A percentile compares a stretch with the other conserved stretches of the same genome.
Evolutionary conservation across 179 eudicot genomes (phyloP).

Genomic region (Silene noctiflora): DNA sequence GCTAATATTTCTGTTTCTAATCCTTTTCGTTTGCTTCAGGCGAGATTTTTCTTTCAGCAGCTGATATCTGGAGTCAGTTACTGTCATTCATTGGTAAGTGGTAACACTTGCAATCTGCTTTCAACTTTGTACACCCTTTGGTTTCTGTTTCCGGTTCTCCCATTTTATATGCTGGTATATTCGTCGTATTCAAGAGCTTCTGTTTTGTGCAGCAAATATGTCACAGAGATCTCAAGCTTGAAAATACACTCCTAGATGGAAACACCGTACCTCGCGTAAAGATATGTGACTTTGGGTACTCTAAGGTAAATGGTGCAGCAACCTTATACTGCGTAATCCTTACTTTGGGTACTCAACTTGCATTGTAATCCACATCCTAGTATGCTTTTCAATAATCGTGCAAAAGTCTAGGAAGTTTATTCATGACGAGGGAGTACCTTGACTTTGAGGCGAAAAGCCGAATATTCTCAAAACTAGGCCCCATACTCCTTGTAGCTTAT

Average conservation of each 20-base stretch:
- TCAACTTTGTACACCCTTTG: neutral
- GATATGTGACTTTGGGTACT: conserved; percentile 88
- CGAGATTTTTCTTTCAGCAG: conserved; percentile 82
- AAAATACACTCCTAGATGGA: conserved; percentile 83
- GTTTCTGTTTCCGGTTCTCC: neutral
- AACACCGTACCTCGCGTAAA: conserved; percentile 81
- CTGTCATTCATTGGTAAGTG: conserved; percentile 61
- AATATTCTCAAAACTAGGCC: neutral
- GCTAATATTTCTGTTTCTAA: neutral
- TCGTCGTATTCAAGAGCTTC: neutral
- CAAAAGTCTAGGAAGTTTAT: too few species aligned
- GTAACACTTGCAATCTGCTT: conserved; percentile 33
- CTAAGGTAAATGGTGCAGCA: conserved; percentile 52
- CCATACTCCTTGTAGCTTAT: neutral
- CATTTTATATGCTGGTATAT: too few species aligned
- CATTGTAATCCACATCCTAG: too few species aligned
- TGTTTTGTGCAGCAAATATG: conserved; percentile 58
- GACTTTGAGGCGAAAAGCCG: neutral
- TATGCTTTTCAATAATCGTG: too few species aligned
- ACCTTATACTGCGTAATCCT: too few species aligned
- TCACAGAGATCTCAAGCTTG: conserved; percentile 88
- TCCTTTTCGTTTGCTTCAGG: conserved; percentile 40
- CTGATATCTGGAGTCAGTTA: conserved; percentile 92
- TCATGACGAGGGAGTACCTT: too few species aligned
- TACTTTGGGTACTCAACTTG: too few species aligned